These are phyloP conservation scores for Raffaelea albimanens DNA, from an alignment of 2,329 filamentous ascomycete species.

Conservation along the genomic window DNA sequence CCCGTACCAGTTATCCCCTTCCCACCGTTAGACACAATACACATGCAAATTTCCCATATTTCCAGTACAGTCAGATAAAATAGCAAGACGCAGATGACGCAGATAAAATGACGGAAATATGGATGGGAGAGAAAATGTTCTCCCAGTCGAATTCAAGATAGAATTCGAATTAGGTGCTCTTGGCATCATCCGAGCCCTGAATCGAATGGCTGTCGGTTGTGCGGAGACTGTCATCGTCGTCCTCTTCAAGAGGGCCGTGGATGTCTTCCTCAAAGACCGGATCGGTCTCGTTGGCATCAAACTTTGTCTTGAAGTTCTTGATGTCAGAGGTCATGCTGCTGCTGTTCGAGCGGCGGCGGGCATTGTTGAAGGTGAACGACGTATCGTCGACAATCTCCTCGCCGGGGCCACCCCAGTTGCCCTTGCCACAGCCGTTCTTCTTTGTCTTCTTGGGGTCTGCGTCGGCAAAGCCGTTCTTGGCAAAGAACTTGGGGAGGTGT, in stretches of 20 bases:
- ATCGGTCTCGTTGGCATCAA: constrained; percentile 80
- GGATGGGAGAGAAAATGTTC: background rate
- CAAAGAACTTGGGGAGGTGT: constrained; percentile 84
- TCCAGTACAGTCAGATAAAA: background rate
- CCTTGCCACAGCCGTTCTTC: constrained; percentile 89
- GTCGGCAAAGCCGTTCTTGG: constrained; percentile 73
- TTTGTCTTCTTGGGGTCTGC: constrained; percentile 87
- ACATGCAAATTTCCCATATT: background rate
- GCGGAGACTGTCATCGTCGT: constrained; percentile 44
- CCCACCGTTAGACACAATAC: background rate
- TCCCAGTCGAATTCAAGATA: no score
- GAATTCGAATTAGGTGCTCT: constrained; percentile 9
- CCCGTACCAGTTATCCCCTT: no score
- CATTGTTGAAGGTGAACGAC: constrained; percentile 73
- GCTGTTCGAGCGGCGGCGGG: constrained; percentile 88
- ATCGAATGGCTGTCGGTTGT: constrained; percentile 53
- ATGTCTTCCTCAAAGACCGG: constrained; percentile 85
- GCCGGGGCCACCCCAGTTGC: constrained; percentile 83
- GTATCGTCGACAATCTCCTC: constrained; percentile 79
- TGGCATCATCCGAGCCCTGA: constrained; percentile 34
- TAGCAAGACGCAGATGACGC: background rate
- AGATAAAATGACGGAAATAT: background rate
- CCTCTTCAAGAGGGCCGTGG: constrained; percentile 56
- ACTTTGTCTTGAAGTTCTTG: constrained; percentile 89
- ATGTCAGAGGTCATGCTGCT: constrained; percentile 62